phyloP scores from a whole-genome alignment of 2,329 filamentous ascomycete genomes.

The Chaetomiaceae sp. region DNA sequence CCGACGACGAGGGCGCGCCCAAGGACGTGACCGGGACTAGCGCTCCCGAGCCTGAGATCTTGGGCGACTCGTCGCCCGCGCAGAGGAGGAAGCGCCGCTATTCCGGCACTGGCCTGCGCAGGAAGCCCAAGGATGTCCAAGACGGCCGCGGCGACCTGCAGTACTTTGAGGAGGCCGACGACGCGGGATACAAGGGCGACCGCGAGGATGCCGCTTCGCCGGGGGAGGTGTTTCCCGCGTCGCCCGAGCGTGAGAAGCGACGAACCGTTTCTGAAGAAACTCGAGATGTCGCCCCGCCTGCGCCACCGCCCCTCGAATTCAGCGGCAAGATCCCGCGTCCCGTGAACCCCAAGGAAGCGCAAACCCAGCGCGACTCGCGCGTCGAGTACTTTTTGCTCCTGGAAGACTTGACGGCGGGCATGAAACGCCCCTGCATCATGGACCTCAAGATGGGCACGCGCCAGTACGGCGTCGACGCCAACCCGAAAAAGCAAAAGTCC shows the following conservation, averaged over 20 bases:
- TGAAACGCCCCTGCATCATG: slow-evolving; percentile 94
- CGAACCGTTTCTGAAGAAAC: background rate
- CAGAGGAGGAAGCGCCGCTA: slow-evolving; percentile 65
- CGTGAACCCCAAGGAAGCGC: slow-evolving; percentile 72
- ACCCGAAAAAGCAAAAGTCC: slow-evolving; percentile 85
- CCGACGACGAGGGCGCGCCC: slow-evolving; percentile 37
- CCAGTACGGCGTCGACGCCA: slow-evolving; percentile 91
- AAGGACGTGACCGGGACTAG: slow-evolving; percentile 60
- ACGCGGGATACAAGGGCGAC: slow-evolving; percentile 72
- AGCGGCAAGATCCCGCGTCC: slow-evolving; percentile 54
- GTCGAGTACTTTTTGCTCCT: slow-evolving; percentile 90
- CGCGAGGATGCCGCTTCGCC: slow-evolving; percentile 40
- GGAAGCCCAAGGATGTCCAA: slow-evolving; percentile 67
- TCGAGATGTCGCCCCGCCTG: background rate
- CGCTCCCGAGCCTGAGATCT: slow-evolving; percentile 57
- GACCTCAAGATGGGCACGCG: slow-evolving; percentile 98
- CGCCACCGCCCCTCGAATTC: slow-evolving; percentile 36
- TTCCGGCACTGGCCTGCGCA: slow-evolving; percentile 77
- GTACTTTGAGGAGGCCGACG: slow-evolving; percentile 86
- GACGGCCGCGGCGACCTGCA: slow-evolving; percentile 73
- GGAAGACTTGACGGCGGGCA: slow-evolving; percentile 92
- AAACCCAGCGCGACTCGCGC: slow-evolving; percentile 58
- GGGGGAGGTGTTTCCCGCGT: slow-evolving; percentile 9
- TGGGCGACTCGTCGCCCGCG: slow-evolving; percentile 40
- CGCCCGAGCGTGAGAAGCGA: slow-evolving; percentile 2